Evolutionary conservation across 345 rosid genomes (phyloP), one percentile per base, ranked within the genome.

Genomic region (Punica granatum): DNA sequence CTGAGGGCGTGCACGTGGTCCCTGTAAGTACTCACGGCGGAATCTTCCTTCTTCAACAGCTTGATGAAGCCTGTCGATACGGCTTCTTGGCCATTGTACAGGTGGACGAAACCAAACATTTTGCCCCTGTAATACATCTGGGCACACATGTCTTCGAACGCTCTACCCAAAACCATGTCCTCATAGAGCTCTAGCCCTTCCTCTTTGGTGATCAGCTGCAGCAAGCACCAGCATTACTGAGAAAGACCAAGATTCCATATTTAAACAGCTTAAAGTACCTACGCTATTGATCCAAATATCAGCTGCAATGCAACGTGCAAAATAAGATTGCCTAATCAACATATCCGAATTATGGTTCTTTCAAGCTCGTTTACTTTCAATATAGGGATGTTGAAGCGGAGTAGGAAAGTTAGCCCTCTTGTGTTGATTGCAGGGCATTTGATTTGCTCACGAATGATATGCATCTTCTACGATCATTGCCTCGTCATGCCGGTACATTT

Each of bases 121-220:
- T 84, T 80, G 60, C 86, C 86, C 48, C 89, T 73, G 68, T 80
- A 82, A 51, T 82, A 80, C 86, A 85, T 82, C 79, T 85, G 89
- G 60, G 89, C 86, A 72, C 89, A 82, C 89, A 80, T 85, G 72
- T 85, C 89, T 76, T 85, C 89, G 63, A 81, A 85, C 18, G 73
- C 10, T 71, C 89, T 81, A 19, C 89, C 84, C 75, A 81, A 54
- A 4, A 83, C 64, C 87, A 85, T 77, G 71, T 85, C 89, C 75
- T 85, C 85, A 48, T 81, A 85, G 7, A 81, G 69, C 67, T 60
- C 82, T 76, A 85, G 69, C 0, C 85, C 87, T 63, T 85, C 87
- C 72, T 77, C 85, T 73, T 81, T 82, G 3, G 89, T 79, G 26
- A 85, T 79, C 78, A 79, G 71, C 86, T 81, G 71, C 39, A 23